Percentiles rank a stretch among this genome's conserved stretches.
Conservation (phyloP, 2,329 filamentous ascomycete species). For the Claviceps pazoutovae region DNA sequence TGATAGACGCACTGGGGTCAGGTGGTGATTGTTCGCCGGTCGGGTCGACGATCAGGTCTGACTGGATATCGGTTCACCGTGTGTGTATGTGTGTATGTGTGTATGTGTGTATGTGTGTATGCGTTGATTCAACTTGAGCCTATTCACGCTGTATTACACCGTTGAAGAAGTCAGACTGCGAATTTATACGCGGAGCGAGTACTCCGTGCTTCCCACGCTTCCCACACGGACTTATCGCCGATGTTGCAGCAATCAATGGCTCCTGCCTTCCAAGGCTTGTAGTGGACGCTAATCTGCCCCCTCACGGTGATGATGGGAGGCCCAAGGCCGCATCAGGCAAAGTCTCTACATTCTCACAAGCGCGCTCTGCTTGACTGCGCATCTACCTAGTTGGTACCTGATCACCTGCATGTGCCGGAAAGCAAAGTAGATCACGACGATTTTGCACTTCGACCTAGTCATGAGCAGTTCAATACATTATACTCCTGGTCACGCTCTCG, state of each 20-base stretch:
- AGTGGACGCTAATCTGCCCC: neutral
- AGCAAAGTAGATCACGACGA: neutral
- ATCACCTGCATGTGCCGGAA: neutral
- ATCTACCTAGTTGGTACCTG: neutral
- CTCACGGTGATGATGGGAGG: neutral
- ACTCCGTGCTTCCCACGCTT: neutral
- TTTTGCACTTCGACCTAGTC: too few species aligned
- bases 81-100: too few species aligned
- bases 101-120: too few species aligned
- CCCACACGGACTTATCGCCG: neutral
- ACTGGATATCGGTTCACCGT: neutral
- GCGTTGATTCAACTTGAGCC: neutral
- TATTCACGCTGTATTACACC: too few species aligned
- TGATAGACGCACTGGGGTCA: slow-evolving; percentile 6
- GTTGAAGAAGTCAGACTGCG: neutral
- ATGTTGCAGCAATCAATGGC: neutral
- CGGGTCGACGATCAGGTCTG: neutral
- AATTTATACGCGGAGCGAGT: neutral
- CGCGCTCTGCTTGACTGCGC: too few species aligned
- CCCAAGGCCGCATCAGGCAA: neutral
- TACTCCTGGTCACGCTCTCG: slow-evolving; percentile 8
- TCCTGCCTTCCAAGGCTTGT: neutral
- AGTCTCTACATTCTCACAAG: too few species aligned
- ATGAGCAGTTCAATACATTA: neutral
- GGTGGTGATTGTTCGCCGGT: slow-evolving; percentile 2